Conservation (phyloP, 2,329 filamentous ascomycete genomes). For the Trichophaea hybrida region DNA sequence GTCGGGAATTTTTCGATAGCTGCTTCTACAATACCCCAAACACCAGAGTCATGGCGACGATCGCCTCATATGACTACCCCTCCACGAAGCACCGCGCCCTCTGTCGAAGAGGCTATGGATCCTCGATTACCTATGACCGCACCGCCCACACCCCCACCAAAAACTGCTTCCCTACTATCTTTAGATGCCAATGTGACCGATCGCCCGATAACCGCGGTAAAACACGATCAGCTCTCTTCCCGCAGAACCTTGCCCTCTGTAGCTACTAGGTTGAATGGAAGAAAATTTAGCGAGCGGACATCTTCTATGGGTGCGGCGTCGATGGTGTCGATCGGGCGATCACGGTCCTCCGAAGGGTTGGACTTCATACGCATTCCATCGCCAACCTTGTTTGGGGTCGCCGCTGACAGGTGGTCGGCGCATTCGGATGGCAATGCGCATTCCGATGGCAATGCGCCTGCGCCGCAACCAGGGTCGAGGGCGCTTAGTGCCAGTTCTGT, state of each 20-base stretch:
- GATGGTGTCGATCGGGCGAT: background rate
- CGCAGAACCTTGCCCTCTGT: background rate
- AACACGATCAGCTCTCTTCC: background rate
- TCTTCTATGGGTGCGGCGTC: background rate
- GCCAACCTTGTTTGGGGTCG: constrained; percentile 15
- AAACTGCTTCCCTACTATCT: constrained; percentile 9
- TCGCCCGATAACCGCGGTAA: background rate
- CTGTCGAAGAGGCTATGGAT: constrained; percentile 15
- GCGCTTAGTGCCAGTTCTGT: too few relatives aligned
- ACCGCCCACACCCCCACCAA: constrained; percentile 22
- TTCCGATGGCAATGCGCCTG: too few relatives aligned
- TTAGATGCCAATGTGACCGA: constrained; percentile 8
- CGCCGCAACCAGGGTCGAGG: too few relatives aligned
- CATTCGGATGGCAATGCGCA: background rate
- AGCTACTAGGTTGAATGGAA: background rate
- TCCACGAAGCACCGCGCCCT: constrained; percentile 19
- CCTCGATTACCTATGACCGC: constrained; percentile 8
- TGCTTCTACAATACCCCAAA: constrained; percentile 1
- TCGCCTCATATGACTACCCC: constrained; percentile 17
- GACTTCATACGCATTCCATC: constrained; percentile 19
- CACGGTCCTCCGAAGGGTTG: constrained; percentile 13
- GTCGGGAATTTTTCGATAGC: too few relatives aligned
- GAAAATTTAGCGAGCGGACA: background rate
- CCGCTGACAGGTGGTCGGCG: constrained; percentile 1
- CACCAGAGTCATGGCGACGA: constrained; percentile 15